Evolutionary conservation across 257 asterid genomes (phyloP).

Genomic region (Solanum pennellii): DNA sequence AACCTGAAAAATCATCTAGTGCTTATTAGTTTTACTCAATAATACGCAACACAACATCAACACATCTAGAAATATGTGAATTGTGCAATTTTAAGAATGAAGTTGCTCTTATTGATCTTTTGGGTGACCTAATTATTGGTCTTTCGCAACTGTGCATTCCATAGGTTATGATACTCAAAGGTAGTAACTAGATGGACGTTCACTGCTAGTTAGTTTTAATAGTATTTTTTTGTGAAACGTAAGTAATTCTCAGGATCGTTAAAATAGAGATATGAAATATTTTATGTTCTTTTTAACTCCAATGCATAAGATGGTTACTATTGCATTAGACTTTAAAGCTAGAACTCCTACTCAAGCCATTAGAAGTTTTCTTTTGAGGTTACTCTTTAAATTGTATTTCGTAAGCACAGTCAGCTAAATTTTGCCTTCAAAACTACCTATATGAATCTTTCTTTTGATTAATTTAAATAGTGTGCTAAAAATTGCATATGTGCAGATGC

Average conservation of each 20-base stretch:
- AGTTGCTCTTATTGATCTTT: not conserved
- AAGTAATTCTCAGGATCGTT: not conserved
- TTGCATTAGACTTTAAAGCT: not conserved
- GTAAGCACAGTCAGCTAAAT: not conserved
- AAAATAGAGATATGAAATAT: not conserved
- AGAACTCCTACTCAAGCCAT: not conserved
- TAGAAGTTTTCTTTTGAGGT: not conserved
- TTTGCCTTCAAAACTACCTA: not conserved
- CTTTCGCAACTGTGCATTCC: not conserved
- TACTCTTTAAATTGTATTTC: not conserved
- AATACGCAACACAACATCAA: not conserved
- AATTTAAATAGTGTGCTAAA: not conserved
- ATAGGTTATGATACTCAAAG: not conserved
- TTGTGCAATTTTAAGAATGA: not conserved
- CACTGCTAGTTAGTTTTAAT: not conserved
- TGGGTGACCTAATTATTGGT: not conserved
- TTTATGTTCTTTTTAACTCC: not conserved
- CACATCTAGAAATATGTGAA: not conserved
- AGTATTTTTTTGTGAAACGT: not conserved
- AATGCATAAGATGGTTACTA: not conserved
- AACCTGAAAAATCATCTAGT: conserved; percentile 36
- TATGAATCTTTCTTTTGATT: not conserved
- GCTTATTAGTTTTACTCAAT: not conserved
- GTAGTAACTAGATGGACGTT: not conserved
- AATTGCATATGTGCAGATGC: not conserved